These are phyloP conservation scores for Neofusicoccum parvum DNA, from an alignment of 2,329 filamentous ascomycete species.

Conservation along the genomic window DNA sequence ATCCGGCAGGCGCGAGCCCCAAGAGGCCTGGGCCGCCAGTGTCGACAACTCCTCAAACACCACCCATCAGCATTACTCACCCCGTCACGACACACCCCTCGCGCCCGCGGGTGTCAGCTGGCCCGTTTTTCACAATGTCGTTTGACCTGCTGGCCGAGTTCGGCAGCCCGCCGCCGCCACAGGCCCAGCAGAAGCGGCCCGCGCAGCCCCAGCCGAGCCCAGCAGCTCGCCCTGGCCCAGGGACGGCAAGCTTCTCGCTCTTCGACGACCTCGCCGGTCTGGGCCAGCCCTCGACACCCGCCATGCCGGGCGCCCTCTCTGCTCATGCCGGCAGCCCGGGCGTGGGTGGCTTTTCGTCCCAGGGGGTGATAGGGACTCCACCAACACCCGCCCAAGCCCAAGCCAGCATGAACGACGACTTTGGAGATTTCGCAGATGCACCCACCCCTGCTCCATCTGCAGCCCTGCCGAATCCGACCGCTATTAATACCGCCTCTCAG, in stretches of 20 bases:
- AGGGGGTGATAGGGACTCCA: neutral
- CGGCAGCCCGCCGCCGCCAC: constrained; percentile 12
- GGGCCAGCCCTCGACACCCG: neutral
- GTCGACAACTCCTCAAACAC: neutral
- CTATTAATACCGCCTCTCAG: constrained; percentile 11
- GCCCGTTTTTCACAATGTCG: constrained; percentile 11
- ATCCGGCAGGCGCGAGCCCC: constrained; percentile 6
- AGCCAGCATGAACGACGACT: constrained; percentile 38
- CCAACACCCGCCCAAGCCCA: constrained; percentile 5
- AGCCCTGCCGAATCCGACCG: neutral
- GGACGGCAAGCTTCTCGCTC: constrained; percentile 33
- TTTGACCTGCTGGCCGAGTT: constrained; percentile 25
- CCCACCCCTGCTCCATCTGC: constrained; percentile 25
- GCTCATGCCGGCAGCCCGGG: neutral
- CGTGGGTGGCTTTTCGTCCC: neutral
- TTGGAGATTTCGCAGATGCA: constrained; percentile 44
- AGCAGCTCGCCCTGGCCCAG: constrained; percentile 24
- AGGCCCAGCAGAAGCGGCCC: neutral
- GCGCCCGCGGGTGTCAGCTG: neutral
- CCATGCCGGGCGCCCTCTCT: neutral
- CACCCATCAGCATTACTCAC: neutral
- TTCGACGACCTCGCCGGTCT: constrained; percentile 34
- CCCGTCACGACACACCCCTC: neutral
- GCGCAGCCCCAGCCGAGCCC: neutral
- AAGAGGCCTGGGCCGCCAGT: neutral